A percentile compares a stretch with the other conserved stretches of the same genome.
These are phyloP conservation scores for Ceratonia siliqua DNA, from an alignment of 306 rosid species.

Conservation along the genomic window DNA sequence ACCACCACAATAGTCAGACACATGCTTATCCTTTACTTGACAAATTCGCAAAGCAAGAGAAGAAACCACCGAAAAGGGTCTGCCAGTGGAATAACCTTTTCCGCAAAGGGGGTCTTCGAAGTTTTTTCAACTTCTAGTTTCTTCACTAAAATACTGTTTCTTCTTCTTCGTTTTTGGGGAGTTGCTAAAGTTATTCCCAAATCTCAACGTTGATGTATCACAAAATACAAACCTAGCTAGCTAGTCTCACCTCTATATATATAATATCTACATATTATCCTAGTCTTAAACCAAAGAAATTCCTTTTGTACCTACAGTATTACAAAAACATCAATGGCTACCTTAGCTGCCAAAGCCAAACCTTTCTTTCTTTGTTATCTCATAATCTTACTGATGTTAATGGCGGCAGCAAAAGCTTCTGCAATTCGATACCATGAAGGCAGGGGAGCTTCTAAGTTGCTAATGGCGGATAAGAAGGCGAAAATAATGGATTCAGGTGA, in stretches of 20 bases:
- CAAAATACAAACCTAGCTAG: conserved; percentile 20
- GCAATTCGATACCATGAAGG: not conserved
- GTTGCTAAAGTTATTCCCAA: conserved; percentile 40
- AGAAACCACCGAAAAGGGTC: conserved; percentile 4
- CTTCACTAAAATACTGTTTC: conserved; percentile 1
- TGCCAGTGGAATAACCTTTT: not conserved
- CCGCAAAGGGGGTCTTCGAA: conserved; percentile 14
- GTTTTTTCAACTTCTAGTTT: conserved; percentile 13
- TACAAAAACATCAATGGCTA: conserved; percentile 28
- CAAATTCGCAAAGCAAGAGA: conserved; percentile 30
- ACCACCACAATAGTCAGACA: conserved; percentile 16
- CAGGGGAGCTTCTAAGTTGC: conserved; percentile 9
- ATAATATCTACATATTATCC: not conserved
- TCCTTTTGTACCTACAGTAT: not conserved
- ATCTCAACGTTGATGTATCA: conserved; percentile 35
- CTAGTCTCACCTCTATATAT: not conserved
- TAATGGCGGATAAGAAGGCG: not conserved
- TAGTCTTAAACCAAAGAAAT: not conserved
- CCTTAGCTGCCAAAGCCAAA: conserved; percentile 26
- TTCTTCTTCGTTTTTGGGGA: conserved; percentile 27
- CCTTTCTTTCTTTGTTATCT: not conserved
- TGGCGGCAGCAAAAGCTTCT: not conserved
- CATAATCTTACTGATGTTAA: not conserved
- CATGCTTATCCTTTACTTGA: conserved; percentile 33
- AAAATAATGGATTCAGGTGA: not conserved